A percentile compares a stretch with the other conserved stretches of the same genome.
phyloP scores from a whole-genome alignment of 139 green algal species.

The Tetradesmus obliquus region DNA sequence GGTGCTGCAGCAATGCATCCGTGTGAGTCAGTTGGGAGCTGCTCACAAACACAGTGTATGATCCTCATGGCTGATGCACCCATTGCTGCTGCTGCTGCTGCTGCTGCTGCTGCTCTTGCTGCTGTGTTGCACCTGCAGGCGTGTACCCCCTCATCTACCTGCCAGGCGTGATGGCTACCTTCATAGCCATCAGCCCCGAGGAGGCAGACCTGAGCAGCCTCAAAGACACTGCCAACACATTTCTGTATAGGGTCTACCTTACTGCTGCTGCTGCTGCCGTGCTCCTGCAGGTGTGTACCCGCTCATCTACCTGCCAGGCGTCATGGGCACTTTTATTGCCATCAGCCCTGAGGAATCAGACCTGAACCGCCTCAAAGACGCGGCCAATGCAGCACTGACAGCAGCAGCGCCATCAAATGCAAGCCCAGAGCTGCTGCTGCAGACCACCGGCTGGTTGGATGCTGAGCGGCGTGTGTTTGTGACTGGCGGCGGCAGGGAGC shows the following conservation, averaged over 20 bases:
- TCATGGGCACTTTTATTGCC: constrained; percentile 28
- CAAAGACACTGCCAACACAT: not conserved
- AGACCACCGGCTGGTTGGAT: not conserved
- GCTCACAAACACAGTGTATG: no score
- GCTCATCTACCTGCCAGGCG: not conserved
- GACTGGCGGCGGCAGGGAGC: not conserved
- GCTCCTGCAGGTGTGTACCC: no score
- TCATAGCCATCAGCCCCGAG: constrained; percentile 26
- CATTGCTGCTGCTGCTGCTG: not conserved
- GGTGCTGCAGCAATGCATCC: no score
- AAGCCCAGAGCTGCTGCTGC: not conserved
- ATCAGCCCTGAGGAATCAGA: constrained; percentile 5
- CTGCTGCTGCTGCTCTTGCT: not conserved
- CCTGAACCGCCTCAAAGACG: not conserved
- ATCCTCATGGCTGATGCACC: no score
- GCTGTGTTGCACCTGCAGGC: not conserved
- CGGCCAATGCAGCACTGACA: not conserved
- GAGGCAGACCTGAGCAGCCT: not conserved
- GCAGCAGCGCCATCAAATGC: not conserved
- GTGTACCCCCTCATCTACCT: constrained; percentile 32
- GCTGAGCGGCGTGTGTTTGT: constrained; percentile 6
- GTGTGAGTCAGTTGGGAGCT: no score
- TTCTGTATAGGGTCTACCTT: not conserved
- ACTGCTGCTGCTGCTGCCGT: not conserved
- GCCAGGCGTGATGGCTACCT: not conserved